A percentile compares a stretch with the other conserved stretches of the same genome.
Conservation (phyloP, 78 protist species). For the Cavenderia fasciculata region DNA sequence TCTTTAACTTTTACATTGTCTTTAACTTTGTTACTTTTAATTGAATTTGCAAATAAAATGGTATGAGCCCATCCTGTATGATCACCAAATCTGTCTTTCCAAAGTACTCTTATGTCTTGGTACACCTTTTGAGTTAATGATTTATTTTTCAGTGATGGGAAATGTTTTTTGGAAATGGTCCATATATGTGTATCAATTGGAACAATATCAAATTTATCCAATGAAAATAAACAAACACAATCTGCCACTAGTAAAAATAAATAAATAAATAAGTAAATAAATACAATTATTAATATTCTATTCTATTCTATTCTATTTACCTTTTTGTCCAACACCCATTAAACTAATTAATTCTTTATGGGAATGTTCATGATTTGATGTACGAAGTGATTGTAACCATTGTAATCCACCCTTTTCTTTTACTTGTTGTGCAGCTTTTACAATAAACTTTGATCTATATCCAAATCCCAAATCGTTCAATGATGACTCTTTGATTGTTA, state of each 20-base stretch:
- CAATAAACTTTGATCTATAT: constrained; percentile 87
- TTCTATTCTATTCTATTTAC: background rate
- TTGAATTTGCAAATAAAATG: constrained; percentile 64
- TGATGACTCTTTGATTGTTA: constrained; percentile 34
- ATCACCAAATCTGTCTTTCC: constrained; percentile 44
- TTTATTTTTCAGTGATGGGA: constrained; percentile 28
- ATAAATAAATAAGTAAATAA: background rate
- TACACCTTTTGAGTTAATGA: constrained; percentile 52
- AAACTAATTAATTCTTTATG: constrained; percentile 35
- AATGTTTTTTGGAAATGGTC: constrained; percentile 70
- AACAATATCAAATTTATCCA: constrained; percentile 73
- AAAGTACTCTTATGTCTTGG: constrained; percentile 29
- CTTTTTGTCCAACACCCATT: constrained; percentile 80
- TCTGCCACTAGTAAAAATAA: constrained; percentile 87
- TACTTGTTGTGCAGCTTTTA: constrained; percentile 49
- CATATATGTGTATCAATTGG: constrained; percentile 92
- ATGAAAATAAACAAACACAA: constrained; percentile 90
- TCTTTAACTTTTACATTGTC: background rate
- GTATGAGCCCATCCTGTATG: constrained; percentile 80
- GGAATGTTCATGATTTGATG: background rate
- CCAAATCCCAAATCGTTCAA: constrained; percentile 91
- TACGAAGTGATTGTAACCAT: constrained; percentile 51
- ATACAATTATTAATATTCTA: constrained; percentile 5
- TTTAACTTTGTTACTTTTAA: background rate
- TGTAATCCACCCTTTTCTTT: constrained; percentile 61